Evolutionary conservation across 2,329 filamentous ascomycete genomes (phyloP), one percentile per base, ranked within the genome.

Genomic region (Talaromyces sp.): DNA sequence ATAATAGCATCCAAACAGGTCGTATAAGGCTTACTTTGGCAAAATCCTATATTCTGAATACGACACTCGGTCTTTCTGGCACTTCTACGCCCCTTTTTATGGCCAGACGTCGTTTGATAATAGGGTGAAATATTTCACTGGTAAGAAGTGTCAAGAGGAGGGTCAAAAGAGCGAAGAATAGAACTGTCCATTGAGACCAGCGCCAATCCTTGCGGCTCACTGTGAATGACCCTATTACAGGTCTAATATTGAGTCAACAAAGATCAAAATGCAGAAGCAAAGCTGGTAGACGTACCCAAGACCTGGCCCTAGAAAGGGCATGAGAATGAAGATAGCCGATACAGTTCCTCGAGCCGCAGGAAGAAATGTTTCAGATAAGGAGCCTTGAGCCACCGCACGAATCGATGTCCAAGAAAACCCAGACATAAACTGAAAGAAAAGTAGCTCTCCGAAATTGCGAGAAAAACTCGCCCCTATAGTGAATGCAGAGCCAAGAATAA

Each of bases 181-280:
- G 88, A 83, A 91, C 87, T 70, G 90, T 76, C 72, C 89, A 91
- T 79, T 89, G 84, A 13, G 88, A 90, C 89, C 61, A 63, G 5
- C 53, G 31, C 61, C 61, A 72, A 15, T 67, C 68, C 27, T 71
- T 71, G 8, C 68, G 64, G 31, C 40, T 67, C 2, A 70, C 69
- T 17, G 69, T 38, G 25, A 71, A 71, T 22, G 68, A 68, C 5
- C 70, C 70, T 29, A 72, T 69, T 5, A 72, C 69, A n/a, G 70
- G 70, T 8, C 70, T 71, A n/a, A 27, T 15, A n/a, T 27, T 3
- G 22, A 25, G 13, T 49, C 45, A 49, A 17, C 13, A 19, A 22
- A 8, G 13, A 49, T 22, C 15, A 49, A 36, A 22, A 25, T 0
- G 40, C 17, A 6, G 27, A 60, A 4, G 22, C 5, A 47, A 36